These are phyloP conservation scores for Schwanniomyces yamadae DNA, from an alignment of 805 yeast species.

Conservation along the genomic window DNA sequence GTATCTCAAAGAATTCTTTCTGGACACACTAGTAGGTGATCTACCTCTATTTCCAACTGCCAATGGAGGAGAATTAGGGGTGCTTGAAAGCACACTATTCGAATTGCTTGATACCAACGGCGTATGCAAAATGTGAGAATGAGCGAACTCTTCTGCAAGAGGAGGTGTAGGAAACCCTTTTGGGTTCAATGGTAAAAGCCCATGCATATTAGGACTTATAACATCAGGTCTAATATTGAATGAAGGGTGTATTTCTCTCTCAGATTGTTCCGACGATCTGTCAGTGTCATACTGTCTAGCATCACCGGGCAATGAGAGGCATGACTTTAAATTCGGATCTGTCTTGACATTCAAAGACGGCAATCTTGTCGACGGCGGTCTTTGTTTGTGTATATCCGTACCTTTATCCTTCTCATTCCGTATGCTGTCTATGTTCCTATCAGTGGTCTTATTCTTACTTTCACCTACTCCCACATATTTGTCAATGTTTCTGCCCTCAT, in stretches of 20 bases:
- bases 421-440: neutral
- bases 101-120: constrained; percentile 5
- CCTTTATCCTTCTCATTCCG: neutral
- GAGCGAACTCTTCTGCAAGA: constrained; percentile 3
- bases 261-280: neutral
- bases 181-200: constrained; percentile 9
- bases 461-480: too few relatives aligned
- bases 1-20: constrained; percentile 12
- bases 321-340: constrained; percentile 19
- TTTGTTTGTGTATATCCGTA: too few relatives aligned
- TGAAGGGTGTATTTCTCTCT: constrained; percentile 12
- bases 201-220: constrained; percentile 20
- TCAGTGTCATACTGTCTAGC: neutral
- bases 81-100: constrained; percentile 4
- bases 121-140: constrained; percentile 3
- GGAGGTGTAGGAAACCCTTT: constrained; percentile 4
- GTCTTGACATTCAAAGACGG: constrained; percentile 16
- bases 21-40: constrained; percentile 1
- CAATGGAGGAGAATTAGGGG: constrained; percentile 5
- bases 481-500: neutral
- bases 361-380: neutral
- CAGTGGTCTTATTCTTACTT: neutral
- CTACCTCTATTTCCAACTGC: neutral
- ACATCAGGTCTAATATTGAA: constrained; percentile 13
- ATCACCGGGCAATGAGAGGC: constrained; percentile 10